Percentiles rank a stretch among this genome's conserved stretches.
Conservation (phyloP, 2,329 filamentous ascomycete species). For the Aspergillus alliaceus region DNA sequence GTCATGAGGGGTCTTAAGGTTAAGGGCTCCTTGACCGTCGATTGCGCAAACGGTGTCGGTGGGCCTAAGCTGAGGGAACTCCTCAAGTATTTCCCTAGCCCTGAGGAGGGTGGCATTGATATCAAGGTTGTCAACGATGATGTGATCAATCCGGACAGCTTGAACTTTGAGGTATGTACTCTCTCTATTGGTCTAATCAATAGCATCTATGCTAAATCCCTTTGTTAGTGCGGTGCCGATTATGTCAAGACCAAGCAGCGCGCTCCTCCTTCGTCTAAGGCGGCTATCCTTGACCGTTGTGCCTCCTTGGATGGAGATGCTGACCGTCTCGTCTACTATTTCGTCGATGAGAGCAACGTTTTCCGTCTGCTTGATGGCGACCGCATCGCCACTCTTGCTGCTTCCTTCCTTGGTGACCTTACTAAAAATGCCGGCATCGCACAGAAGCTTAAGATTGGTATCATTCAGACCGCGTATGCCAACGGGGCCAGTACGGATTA, state of each 20-base stretch:
- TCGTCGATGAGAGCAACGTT: conserved; percentile 73
- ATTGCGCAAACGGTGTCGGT: conserved; percentile 96
- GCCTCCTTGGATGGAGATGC: conserved; percentile 94
- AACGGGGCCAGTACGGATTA: conserved; percentile 94
- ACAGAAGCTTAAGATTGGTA: conserved; percentile 81
- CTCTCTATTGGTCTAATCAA: conserved; percentile 43
- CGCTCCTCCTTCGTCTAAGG: conserved; percentile 79
- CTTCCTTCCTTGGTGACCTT: conserved; percentile 89
- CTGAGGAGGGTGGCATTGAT: conserved; percentile 67
- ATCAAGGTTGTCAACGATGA: conserved; percentile 91
- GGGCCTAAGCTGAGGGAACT: conserved; percentile 86
- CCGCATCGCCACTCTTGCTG: conserved; percentile 90
- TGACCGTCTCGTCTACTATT: conserved; percentile 95
- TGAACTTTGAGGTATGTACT: conserved; percentile 81
- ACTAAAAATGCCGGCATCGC: conserved; percentile 75
- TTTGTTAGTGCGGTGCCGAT: conserved; percentile 79
- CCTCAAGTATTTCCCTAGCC: conserved; percentile 74
- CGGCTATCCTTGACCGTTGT: conserved; percentile 72
- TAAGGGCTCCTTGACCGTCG: conserved; percentile 74
- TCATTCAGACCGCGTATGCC: conserved; percentile 96
- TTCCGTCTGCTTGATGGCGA: conserved; percentile 96
- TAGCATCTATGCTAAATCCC: conserved; percentile 15
- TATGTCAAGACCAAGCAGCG: conserved; percentile 97
- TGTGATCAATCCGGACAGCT: conserved; percentile 80
- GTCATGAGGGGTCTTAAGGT: conserved; percentile 77